Base-by-base conservation (phyloP, 441 rosid species). In the Mallotus repandus region DNA sequence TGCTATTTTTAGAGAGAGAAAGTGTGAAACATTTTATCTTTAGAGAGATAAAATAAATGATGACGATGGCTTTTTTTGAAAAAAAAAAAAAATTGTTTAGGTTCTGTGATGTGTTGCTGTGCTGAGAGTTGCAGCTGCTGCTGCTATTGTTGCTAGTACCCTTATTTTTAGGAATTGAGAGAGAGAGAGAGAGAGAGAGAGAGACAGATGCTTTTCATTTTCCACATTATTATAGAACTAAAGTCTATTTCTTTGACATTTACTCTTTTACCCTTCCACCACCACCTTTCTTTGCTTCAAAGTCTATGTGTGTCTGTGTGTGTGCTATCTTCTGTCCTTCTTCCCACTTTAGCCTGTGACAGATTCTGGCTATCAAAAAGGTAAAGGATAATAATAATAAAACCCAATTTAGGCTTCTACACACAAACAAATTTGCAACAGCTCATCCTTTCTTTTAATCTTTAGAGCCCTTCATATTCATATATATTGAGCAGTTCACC, bases 51-150 rank as follows among this genome's bases (percentile, higher is more conserved):
- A 29, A 43, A 43, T 66, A 75, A 72, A 70, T 72, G 78, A 71
- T 35, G 81, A 75, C 74, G 88, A 73, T 76, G 82, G 68, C 75
- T 35, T 35, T 35, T 35, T 35, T 35, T 35, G 0, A 35, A 35
- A 35, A 35, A 35, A 35, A 35, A 35, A 3, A 3, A n/a, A n/a
- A n/a, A n/a, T n/a, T 35, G 5, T 35, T 35, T 35, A 35, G 41
- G 80, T 77, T 72, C 74, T 58, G 66, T 78, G 79, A 72, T 72
- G 75, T 67, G 76, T 58, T 69, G 72, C 22, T 67, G 65, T 22
- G 73, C 69, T 54, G 74, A 59, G 12, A 53, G 62, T 52, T 76
- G 77, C 76, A 75, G 77, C 67, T 53, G 76, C 56, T 77, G 74
- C 43, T 59, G 60, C 13, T 16, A 52, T 15, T 61, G 65, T 14